Evolutionary conservation across 2,329 filamentous ascomycete genomes (phyloP), one percentile per base, ranked within the genome.

Genomic region (Arthrobotrys sphaeroides): DNA sequence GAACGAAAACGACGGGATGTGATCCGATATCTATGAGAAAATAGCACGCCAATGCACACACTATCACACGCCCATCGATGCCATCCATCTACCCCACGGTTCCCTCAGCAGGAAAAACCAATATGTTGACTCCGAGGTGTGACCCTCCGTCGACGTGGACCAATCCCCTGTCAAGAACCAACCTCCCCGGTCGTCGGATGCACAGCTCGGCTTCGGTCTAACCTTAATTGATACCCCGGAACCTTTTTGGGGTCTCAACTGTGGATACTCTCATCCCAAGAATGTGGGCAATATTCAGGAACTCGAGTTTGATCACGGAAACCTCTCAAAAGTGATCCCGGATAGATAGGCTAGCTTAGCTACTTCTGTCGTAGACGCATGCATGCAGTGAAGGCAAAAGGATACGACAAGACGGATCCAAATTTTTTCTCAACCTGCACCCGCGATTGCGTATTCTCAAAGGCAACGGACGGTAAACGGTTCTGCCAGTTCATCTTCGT

Each of bases 141-240:
- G 43, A 45, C 61, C 60, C 43, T 26, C 62, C 42, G 69, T 67
- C 69, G 69, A 74, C 69, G 69, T 74, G 69, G 69, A 74, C 69
- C 69, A 74, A 74, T 74, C 69, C 62, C 69, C 53, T 55, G 61
- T 28, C 69, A 61, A 36, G 51, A 49, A 43, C 60, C 45, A 60
- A 55, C 51, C 51, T 53, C 51, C 51, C 69, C 61, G 40, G 61
- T 31, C 61, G 36, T 72, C 59, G 67, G 57, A 53, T 70, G 67
- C 67, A 66, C 20, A 28, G 42, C 36, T 59, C 69, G 61, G 69
- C 55, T 69, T 74, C 62, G 61, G 43, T 67, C 69, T 66, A 67
- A 67, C 61, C 69, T 74, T 72, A 72, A 64, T 72, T 59, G 59
- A 64, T 72, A 72, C 67, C 47, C 67, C 59, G n/a, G 67, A 72